phyloP scores from a whole-genome alignment of 352 stramenopile genomes.

The Globisporangium spinosum region DNA sequence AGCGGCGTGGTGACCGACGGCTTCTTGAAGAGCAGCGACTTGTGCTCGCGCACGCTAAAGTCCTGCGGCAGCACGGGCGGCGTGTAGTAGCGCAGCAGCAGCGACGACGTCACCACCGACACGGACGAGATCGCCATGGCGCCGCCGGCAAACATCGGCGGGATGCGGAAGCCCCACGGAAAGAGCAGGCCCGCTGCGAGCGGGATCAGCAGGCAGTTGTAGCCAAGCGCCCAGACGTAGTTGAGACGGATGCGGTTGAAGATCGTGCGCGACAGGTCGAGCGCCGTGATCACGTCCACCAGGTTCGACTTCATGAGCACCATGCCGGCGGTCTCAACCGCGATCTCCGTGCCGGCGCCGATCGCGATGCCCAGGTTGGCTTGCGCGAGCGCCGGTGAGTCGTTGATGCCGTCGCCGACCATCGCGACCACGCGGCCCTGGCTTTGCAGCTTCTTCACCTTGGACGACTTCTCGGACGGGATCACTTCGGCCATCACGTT shows the following conservation, averaged over 20 bases:
- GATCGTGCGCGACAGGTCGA: slow-evolving; percentile 95
- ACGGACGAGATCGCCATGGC: slow-evolving; percentile 97
- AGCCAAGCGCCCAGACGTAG: slow-evolving; percentile 97
- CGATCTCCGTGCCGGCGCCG: slow-evolving; percentile 95
- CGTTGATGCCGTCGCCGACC: slow-evolving; percentile 98
- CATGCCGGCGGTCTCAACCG: slow-evolving; percentile 96
- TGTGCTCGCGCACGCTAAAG: slow-evolving; percentile 59
- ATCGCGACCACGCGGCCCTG: slow-evolving; percentile 91
- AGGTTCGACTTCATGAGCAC: slow-evolving; percentile 88
- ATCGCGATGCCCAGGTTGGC: slow-evolving; percentile 97
- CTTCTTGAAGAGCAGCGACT: slow-evolving; percentile 84
- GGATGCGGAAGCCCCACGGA: slow-evolving; percentile 91
- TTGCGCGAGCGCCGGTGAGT: slow-evolving; percentile 95
- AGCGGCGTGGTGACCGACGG: slow-evolving; percentile 66
- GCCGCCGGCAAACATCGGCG: slow-evolving; percentile 93
- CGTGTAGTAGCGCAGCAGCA: slow-evolving; percentile 91
- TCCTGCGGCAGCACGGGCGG: slow-evolving; percentile 63
- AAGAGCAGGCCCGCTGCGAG: slow-evolving; percentile 96
- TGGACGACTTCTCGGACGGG: slow-evolving; percentile 93
- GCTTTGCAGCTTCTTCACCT: slow-evolving; percentile 90
- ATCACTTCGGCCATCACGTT: slow-evolving; percentile 95
- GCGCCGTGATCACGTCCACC: slow-evolving; percentile 94
- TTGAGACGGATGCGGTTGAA: slow-evolving; percentile 97
- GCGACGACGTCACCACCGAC: slow-evolving; percentile 94
- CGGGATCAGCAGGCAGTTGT: slow-evolving; percentile 97